These are phyloP conservation scores for Candida frijolesensis DNA, from an alignment of 1,139 yeast species.

Conservation along the genomic window DNA sequence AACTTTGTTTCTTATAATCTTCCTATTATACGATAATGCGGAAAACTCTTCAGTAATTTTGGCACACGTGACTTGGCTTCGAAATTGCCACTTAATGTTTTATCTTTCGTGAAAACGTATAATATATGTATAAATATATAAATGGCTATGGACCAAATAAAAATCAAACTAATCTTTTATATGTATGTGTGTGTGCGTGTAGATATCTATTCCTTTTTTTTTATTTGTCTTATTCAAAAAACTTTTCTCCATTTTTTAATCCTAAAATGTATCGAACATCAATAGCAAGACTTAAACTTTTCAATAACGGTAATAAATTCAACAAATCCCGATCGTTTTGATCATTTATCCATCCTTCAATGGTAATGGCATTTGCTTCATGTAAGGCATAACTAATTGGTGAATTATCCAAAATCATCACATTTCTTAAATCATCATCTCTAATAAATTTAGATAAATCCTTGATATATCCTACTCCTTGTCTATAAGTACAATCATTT, in stretches of 20 bases:
- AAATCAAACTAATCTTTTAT: not conserved
- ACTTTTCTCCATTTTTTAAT: constrained; percentile 73
- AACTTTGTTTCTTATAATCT: too few relatives aligned
- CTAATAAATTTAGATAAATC: constrained; percentile 60
- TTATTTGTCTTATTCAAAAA: constrained; percentile 43
- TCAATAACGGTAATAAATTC: constrained; percentile 77
- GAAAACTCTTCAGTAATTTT: too few relatives aligned
- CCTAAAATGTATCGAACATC: constrained; percentile 87
- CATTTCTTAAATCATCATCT: constrained; percentile 66
- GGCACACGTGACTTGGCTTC: not conserved
- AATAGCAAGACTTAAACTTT: constrained; percentile 75
- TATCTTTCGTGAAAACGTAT: not conserved
- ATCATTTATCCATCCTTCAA: constrained; percentile 98
- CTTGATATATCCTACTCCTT: constrained; percentile 86
- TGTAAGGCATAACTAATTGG: constrained; percentile 86
- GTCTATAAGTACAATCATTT: constrained; percentile 72
- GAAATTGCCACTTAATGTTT: not conserved
- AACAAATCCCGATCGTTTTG: constrained; percentile 83
- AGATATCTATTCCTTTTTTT: not conserved
- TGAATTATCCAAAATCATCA: constrained; percentile 86
- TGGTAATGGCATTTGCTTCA: constrained; percentile 84
- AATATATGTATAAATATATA: not conserved
- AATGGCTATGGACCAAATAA: not conserved
- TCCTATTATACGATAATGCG: too few relatives aligned
- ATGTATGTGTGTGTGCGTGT: not conserved